phyloP scores from a whole-genome alignment of 768 basidiomycete species.

The Naganishia friedmannii region DNA sequence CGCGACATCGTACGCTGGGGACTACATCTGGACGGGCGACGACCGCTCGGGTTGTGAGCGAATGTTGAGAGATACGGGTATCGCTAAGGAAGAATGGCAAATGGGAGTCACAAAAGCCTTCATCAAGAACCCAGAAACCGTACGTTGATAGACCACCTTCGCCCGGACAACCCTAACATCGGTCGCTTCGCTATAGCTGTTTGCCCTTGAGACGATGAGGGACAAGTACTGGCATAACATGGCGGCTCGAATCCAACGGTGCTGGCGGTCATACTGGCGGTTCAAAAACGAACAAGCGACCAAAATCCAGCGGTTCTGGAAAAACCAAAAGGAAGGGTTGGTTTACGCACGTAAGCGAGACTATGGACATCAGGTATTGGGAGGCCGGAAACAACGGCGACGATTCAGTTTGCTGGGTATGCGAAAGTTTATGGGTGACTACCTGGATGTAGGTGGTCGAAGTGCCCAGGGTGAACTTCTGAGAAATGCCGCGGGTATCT shows the following conservation, averaged over 20 bases:
- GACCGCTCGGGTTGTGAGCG: conserved; percentile 84
- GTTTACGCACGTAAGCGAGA: conserved; percentile 87
- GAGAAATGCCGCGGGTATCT: conserved; percentile 67
- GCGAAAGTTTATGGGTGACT: conserved; percentile 92
- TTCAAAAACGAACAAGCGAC: conserved; percentile 92
- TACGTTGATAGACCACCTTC: conserved; percentile 51
- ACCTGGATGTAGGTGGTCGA: conserved; percentile 81
- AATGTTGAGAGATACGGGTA: conserved; percentile 91
- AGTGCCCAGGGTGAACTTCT: conserved; percentile 71
- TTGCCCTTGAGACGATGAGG: conserved; percentile 96
- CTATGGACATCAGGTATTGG: conserved; percentile 88
- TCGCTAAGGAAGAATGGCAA: conserved; percentile 96
- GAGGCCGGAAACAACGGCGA: conserved; percentile 85
- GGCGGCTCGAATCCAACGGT: conserved; percentile 93
- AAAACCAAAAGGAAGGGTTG: conserved; percentile 90
- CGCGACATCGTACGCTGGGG: conserved; percentile 93
- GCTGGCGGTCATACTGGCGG: conserved; percentile 91
- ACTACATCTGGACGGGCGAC: conserved; percentile 94
- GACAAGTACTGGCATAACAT: conserved; percentile 99
- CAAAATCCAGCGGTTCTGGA: conserved; percentile 97
- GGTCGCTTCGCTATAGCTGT: conserved; percentile 62
- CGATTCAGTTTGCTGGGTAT: conserved; percentile 90
- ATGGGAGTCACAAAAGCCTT: conserved; percentile 99
- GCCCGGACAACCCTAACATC: neutral
- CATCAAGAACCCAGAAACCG: conserved; percentile 98